Conservation (phyloP, 2,329 filamentous ascomycete genomes). For the Fusarium tanahbumbuense region DNA sequence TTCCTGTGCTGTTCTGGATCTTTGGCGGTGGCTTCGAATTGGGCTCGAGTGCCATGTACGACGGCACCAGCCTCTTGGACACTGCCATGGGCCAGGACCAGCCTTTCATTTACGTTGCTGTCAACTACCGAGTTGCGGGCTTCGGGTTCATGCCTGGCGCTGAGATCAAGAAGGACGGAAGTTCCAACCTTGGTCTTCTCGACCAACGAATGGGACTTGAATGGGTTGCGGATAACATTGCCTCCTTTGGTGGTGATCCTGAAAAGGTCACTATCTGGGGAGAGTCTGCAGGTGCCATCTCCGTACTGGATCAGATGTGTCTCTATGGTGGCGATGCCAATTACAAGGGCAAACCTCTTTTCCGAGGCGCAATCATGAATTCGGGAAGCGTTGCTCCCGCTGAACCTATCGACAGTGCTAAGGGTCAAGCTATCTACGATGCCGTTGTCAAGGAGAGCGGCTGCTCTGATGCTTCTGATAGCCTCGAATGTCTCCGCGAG, state of each 20-base stretch:
- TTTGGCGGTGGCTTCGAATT: constrained; percentile 74
- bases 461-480: constrained; percentile 68
- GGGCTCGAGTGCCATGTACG: constrained; percentile 64
- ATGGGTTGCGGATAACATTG: constrained; percentile 84
- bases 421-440: constrained; percentile 74
- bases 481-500: constrained; percentile 73
- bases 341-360: constrained; percentile 80
- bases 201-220: constrained; percentile 79
- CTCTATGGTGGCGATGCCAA: constrained; percentile 78
- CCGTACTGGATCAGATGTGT: constrained; percentile 80
- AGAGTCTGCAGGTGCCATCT: constrained; percentile 77
- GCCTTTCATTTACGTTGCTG: constrained; percentile 78
- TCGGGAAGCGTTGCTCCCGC: constrained; percentile 73
- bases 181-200: constrained; percentile 76
- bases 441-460: constrained; percentile 69
- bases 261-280: constrained; percentile 85
- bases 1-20: constrained; percentile 78
- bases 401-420: constrained; percentile 71
- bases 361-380: constrained; percentile 83
- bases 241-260: constrained; percentile 81
- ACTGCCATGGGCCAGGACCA: constrained; percentile 56
- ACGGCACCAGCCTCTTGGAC: constrained; percentile 60
- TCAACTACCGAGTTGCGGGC: constrained; percentile 81
- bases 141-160: constrained; percentile 80
- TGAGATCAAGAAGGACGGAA: constrained; percentile 74